Evolutionary conservation across 352 stramenopile genomes (phyloP).

Genomic region (Elongisporangium undulatum): DNA sequence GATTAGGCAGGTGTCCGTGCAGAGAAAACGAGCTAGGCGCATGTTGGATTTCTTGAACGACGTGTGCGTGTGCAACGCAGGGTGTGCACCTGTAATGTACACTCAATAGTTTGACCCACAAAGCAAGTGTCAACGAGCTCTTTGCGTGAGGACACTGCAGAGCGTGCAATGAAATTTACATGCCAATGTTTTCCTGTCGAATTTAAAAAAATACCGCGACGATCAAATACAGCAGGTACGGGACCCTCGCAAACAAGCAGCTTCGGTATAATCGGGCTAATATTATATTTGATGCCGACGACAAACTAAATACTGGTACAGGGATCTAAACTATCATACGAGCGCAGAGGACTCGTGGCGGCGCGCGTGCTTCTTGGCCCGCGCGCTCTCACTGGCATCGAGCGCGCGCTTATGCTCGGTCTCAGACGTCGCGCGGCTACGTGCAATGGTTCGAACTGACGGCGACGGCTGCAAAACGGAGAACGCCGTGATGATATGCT

Average conservation of each 20-base stretch:
- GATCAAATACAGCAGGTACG: not conserved
- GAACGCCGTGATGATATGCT: conserved; percentile 14
- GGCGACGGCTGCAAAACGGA: not conserved
- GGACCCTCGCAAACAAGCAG: not conserved
- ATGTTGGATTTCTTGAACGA: too few species aligned
- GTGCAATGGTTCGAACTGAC: not conserved
- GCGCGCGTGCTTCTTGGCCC: not conserved
- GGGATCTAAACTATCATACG: not conserved
- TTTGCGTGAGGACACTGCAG: too few species aligned
- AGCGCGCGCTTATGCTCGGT: not conserved
- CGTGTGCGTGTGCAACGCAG: too few species aligned
- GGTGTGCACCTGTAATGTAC: too few species aligned
- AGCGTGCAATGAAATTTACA: too few species aligned
- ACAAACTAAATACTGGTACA: not conserved
- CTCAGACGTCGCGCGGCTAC: not conserved
- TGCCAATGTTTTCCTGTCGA: not conserved
- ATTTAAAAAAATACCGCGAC: not conserved
- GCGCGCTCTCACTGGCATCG: conserved; percentile 4
- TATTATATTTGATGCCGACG: not conserved
- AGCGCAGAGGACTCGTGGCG: not conserved
- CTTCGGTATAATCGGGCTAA: not conserved
- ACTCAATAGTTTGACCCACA: too few species aligned
- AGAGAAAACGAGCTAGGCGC: too few species aligned
- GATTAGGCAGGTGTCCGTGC: too few species aligned
- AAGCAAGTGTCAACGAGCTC: too few species aligned